These are phyloP conservation scores for Coemansia sp. DNA, from an alignment of 371 early-diverging fungal genomes.

Conservation along the genomic window DNA sequence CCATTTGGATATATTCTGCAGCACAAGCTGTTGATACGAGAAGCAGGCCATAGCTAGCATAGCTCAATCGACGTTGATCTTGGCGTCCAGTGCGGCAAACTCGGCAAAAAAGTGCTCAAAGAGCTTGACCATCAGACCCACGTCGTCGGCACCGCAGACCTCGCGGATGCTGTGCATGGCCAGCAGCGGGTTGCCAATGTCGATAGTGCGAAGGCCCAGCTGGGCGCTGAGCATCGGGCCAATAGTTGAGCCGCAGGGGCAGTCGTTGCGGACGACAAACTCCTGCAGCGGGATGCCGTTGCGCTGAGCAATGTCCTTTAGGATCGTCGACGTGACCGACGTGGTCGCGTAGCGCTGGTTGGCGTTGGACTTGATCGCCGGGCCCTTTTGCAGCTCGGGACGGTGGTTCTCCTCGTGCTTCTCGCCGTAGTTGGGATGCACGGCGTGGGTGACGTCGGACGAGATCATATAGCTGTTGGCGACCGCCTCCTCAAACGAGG, in stretches of 20 bases:
- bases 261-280: conserved; percentile 94
- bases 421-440: conserved; percentile 83
- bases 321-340: conserved; percentile 75
- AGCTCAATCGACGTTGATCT: conserved; percentile 41
- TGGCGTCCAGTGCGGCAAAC: conserved; percentile 48
- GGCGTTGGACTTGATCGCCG: conserved; percentile 94
- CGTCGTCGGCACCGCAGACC: conserved; percentile 88
- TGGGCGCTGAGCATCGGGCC: conserved; percentile 95
- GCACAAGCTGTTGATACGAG: too few relatives aligned
- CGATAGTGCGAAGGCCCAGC: conserved; percentile 94
- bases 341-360: conserved; percentile 97
- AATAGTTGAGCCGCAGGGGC: conserved; percentile 93
- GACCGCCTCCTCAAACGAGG: conserved; percentile 78
- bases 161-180: conserved; percentile 98
- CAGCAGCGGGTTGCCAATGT: conserved; percentile 93
- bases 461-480: conserved; percentile 85
- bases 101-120: conserved; percentile 57
- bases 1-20: too few relatives aligned
- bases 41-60: too few relatives aligned
- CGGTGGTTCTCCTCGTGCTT: conserved; percentile 89
- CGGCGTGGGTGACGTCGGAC: conserved; percentile 95
- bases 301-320: conserved; percentile 77
- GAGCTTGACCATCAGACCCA: conserved; percentile 76
- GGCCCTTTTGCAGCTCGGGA: conserved; percentile 90
- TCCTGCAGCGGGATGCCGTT: conserved; percentile 87